Conservation (phyloP, 2,329 filamentous ascomycete species). For the Fusarium oxysporum region DNA sequence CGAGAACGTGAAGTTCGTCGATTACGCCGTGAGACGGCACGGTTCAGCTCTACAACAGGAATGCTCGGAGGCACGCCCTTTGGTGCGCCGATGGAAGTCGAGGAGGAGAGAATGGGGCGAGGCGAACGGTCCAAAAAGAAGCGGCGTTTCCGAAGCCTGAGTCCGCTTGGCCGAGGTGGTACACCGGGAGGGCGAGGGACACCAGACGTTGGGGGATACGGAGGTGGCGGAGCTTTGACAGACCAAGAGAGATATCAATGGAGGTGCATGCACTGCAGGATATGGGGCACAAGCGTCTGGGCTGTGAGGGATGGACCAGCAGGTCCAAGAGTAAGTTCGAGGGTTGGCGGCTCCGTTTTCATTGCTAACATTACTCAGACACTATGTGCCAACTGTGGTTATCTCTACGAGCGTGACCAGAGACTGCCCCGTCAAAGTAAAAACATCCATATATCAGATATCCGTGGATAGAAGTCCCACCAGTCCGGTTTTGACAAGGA, state of each 20-base stretch:
- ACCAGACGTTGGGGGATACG: constrained; percentile 81
- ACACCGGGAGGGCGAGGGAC: constrained; percentile 81
- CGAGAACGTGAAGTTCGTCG: constrained; percentile 90
- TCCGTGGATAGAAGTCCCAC: constrained; percentile 47
- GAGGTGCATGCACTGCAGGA: constrained; percentile 88
- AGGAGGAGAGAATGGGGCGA: constrained; percentile 88
- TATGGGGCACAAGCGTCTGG: constrained; percentile 94
- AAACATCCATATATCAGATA: constrained; percentile 53
- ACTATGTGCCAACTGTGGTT: constrained; percentile 93
- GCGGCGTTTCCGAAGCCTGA: constrained; percentile 88
- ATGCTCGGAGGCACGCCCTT: constrained; percentile 81
- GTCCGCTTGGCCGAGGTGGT: constrained; percentile 74
- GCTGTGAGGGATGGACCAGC: constrained; percentile 91
- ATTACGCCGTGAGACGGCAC: constrained; percentile 87
- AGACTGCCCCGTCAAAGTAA: constrained; percentile 71
- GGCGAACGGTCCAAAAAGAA: constrained; percentile 97
- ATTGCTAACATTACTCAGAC: constrained; percentile 63
- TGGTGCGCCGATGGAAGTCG: constrained; percentile 64
- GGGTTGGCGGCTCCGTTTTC: not conserved
- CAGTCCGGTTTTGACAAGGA: constrained; percentile 36
- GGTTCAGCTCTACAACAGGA: constrained; percentile 87
- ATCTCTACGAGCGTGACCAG: constrained; percentile 88
- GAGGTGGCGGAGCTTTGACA: constrained; percentile 74
- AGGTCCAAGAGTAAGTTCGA: constrained; percentile 78
- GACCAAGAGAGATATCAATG: constrained; percentile 85